These are phyloP conservation scores for Sphaerulina vaccinii DNA, from an alignment of 2,329 filamentous ascomycete species.

Conservation along the genomic window DNA sequence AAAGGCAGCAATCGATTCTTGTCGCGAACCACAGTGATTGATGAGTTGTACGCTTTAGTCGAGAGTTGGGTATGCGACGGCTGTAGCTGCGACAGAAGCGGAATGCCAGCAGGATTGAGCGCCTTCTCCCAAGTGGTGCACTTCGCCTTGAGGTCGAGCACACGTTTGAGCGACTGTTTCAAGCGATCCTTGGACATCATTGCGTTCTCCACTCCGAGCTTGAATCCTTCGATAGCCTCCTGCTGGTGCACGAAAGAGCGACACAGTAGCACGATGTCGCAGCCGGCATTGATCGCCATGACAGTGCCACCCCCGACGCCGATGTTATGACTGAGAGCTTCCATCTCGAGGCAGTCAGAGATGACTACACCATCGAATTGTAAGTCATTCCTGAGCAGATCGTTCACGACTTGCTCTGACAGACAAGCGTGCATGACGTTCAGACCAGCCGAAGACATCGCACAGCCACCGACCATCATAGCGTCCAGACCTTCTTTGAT, in stretches of 20 bases:
- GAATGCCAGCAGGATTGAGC: constrained; percentile 78
- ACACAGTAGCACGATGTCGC: constrained; percentile 85
- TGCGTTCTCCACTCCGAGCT: constrained; percentile 83
- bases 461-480: constrained; percentile 94
- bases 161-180: constrained; percentile 73
- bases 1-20: constrained; percentile 82
- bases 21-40: constrained; percentile 89
- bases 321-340: constrained; percentile 89
- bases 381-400: constrained; percentile 81
- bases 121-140: constrained; percentile 92
- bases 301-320: constrained; percentile 96
- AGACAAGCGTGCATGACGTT: constrained; percentile 95
- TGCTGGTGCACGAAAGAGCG: constrained; percentile 84
- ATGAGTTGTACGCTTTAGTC: constrained; percentile 82
- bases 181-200: constrained; percentile 82
- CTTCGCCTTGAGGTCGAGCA: constrained; percentile 75
- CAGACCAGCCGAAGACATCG: constrained; percentile 85
- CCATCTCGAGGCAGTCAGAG: constrained; percentile 95
- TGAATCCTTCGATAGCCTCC: constrained; percentile 86
- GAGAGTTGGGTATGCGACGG: constrained; percentile 79
- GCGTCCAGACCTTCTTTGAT: constrained; percentile 83
- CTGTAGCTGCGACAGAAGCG: constrained; percentile 75
- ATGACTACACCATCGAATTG: constrained; percentile 90
- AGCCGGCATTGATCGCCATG: constrained; percentile 95
- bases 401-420: constrained; percentile 89